Base-by-base conservation (phyloP, 352 stramenopile genomes). In the Phytophthora aleatoria region DNA sequence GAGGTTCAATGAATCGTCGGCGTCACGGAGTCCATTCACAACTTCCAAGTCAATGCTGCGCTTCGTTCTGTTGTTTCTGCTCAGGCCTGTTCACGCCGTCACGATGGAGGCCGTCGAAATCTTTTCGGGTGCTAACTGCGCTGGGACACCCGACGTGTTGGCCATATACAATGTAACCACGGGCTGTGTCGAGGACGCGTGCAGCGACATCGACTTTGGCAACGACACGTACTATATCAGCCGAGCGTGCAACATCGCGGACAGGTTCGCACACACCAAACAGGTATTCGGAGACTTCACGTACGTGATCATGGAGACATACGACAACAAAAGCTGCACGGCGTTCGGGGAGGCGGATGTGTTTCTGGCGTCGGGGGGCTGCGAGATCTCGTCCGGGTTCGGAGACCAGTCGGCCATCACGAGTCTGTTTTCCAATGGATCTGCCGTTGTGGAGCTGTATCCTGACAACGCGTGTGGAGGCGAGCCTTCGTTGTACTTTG, bases 281-380 rank as follows among this genome's bases (percentile, higher is more conserved):
- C 16, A 57, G n/a, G 39, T 61, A 8, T 67, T 71, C 24, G 52
- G 51, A 42, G 63, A 62, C 3, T 66, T 67, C 9, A 28, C 20
- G 30, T 70, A 70, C 35, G 49, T 71, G 39, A 30, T 66, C 26
- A 57, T 71, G 41, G 63, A 71, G 36, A 61, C 48, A 16, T 65
- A 59, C 38, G 41, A 57, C 24, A 66, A 71, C 57, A 33, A 53
- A 12, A 43, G 50, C 27, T 57, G 50, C 54, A 16, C 36, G 15
- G 48, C 44, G 3, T 68, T 61, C 39, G 52, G 47, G 6, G 57
- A 67, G 38, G 54, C 64, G 1, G 43, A 67, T 20, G 42, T 50
- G 13, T 67, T 67, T 9, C 15, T 53, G 11, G 57, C 50, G 3
- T 57, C 57, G 1, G 63, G 63, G 12, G 53, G 57, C 13, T 71